phyloP scores from a whole-genome alignment of 495 filamentous ascomycete species.

The Tuber microsphaerosporum region DNA sequence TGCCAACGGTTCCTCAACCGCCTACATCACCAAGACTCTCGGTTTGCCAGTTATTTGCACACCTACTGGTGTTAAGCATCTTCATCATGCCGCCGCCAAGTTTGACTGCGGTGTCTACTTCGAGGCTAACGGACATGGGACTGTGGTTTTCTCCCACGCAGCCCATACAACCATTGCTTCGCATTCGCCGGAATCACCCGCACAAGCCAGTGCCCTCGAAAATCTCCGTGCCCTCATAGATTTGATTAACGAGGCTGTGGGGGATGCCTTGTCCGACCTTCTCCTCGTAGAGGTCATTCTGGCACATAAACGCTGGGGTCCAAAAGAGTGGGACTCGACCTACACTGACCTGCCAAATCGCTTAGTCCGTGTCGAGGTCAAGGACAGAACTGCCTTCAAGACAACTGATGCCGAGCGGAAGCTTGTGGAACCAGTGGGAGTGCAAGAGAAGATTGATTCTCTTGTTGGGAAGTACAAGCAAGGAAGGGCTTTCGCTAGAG shows the following conservation, averaged over 20 bases:
- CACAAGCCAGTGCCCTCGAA: slow-evolving; percentile 75
- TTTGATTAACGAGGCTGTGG: slow-evolving; percentile 95
- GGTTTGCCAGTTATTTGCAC: slow-evolving; percentile 89
- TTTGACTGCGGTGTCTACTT: slow-evolving; percentile 97
- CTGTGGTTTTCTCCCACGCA: slow-evolving; percentile 81
- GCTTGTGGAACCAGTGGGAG: slow-evolving; percentile 67
- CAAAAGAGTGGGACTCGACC: slow-evolving; percentile 83
- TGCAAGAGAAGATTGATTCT: slow-evolving; percentile 77
- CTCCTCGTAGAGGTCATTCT: slow-evolving; percentile 94
- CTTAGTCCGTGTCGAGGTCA: slow-evolving; percentile 84
- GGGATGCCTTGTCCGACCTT: slow-evolving; percentile 90
- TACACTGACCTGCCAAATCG: slow-evolving; percentile 95
- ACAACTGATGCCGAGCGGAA: slow-evolving; percentile 85
- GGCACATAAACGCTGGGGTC: slow-evolving; percentile 86
- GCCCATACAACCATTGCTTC: slow-evolving; percentile 69
- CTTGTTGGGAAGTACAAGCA: slow-evolving; percentile 84
- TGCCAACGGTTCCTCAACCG: slow-evolving; percentile 91
- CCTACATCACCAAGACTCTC: slow-evolving; percentile 79
- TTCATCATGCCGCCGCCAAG: slow-evolving; percentile 85
- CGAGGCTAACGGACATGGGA: slow-evolving; percentile 96
- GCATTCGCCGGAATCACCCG: slow-evolving; percentile 79
- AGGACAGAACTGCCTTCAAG: slow-evolving; percentile 76
- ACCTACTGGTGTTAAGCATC: slow-evolving; percentile 90
- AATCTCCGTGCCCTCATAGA: slow-evolving; percentile 72
- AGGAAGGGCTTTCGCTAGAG: slow-evolving; percentile 81